Conservation (phyloP, 2,329 filamentous ascomycete genomes). For the Stenocarpella maydis region DNA sequence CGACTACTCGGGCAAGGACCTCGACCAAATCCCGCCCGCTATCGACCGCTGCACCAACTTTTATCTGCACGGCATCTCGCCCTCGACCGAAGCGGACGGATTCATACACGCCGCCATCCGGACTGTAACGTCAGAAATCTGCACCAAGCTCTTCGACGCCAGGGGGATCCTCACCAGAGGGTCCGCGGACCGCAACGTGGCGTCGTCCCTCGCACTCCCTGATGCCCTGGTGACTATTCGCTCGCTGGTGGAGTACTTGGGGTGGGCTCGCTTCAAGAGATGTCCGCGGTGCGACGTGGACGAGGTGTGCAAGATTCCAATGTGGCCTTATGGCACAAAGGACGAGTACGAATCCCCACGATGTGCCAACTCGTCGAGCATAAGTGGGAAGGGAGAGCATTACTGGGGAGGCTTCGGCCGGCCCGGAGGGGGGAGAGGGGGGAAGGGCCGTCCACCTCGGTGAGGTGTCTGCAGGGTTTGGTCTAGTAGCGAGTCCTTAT, state of each 20-base stretch:
- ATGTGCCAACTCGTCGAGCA: constrained; percentile 35
- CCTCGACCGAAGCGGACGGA: constrained; percentile 50
- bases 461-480: too few species aligned
- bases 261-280: constrained; percentile 38
- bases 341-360: constrained; percentile 36
- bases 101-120: constrained; percentile 55
- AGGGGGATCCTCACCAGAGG: constrained; percentile 39
- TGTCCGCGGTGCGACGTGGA: constrained; percentile 36
- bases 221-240: constrained; percentile 11
- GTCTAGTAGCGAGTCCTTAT: too few species aligned
- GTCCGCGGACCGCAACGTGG: background rate
- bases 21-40: constrained; percentile 48
- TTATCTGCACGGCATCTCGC: constrained; percentile 48
- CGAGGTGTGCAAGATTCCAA: constrained; percentile 38
- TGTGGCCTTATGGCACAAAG: constrained; percentile 37
- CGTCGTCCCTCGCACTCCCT: background rate
- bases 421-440: constrained; percentile 21
- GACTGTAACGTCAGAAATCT: constrained; percentile 50
- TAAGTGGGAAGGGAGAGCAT: constrained; percentile 25
- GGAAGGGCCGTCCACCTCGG: background rate
- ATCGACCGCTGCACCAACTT: constrained; percentile 57
- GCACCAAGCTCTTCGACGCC: constrained; percentile 44
- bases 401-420: constrained; percentile 34
- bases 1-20: constrained; percentile 47
- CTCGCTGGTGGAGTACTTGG: constrained; percentile 31